A percentile compares a stretch with the other conserved stretches of the same genome.
Conservation (phyloP, 345 rosid species). For the Noccaea caerulescens region DNA sequence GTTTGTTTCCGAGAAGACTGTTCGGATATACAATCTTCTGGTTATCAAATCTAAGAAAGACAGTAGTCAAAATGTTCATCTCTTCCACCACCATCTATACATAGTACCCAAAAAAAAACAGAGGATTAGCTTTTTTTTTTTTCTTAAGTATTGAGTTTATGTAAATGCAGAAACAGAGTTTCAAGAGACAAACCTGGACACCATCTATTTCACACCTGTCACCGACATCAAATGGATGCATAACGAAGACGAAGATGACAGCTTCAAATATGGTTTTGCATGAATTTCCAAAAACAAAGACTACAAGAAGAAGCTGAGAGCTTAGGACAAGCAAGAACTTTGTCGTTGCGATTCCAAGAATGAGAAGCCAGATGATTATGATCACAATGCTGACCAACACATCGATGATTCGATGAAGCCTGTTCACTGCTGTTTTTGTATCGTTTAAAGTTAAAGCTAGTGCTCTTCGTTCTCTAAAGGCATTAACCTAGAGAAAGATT, state of each 20-base stretch:
- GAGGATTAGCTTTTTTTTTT: slow-evolving; percentile 9
- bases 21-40: slow-evolving; percentile 72
- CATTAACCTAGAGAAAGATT: slow-evolving; percentile 63
- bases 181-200: slow-evolving; percentile 56
- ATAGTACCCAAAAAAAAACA: background rate
- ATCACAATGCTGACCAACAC: slow-evolving; percentile 58
- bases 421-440: slow-evolving; percentile 92
- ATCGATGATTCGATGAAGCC: slow-evolving; percentile 70
- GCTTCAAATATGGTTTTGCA: slow-evolving; percentile 85
- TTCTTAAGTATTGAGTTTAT: background rate
- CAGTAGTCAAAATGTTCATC: slow-evolving; percentile 87
- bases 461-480: slow-evolving; percentile 87
- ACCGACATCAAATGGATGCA: slow-evolving; percentile 95
- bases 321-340: slow-evolving; percentile 77
- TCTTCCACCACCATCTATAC: slow-evolving; percentile 89
- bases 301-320: slow-evolving; percentile 77
- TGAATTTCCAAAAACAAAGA: slow-evolving; percentile 82
- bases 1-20: slow-evolving; percentile 67
- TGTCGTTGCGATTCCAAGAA: slow-evolving; percentile 79
- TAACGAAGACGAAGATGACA: slow-evolving; percentile 76
- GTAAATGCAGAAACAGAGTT: background rate
- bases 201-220: slow-evolving; percentile 87
- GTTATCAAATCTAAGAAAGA: slow-evolving; percentile 84
- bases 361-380: slow-evolving; percentile 69
- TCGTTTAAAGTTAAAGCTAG: slow-evolving; percentile 84